Percentiles rank a stretch among this genome's conserved stretches.
These are phyloP conservation scores for Fomitopsis betulina DNA, from an alignment of 1,284 basidiomycete species.

Conservation along the genomic window DNA sequence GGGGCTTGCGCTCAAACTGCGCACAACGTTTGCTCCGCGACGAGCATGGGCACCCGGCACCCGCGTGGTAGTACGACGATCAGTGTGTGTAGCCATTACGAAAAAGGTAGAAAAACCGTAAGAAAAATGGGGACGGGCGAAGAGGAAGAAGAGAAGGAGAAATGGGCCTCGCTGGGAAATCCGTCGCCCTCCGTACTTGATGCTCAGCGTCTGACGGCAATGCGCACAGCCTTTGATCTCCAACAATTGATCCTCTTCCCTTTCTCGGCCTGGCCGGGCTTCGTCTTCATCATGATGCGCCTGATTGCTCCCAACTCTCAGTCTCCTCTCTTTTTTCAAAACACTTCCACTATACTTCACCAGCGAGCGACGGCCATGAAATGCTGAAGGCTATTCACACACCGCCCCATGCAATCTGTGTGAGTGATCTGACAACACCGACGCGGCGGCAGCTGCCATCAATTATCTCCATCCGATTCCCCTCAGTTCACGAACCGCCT, in stretches of 20 bases:
- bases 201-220: background rate
- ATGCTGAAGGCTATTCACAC: background rate
- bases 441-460: no score
- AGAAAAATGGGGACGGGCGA: background rate
- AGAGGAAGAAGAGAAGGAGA: background rate
- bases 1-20: background rate
- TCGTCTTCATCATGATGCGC: background rate
- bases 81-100: background rate
- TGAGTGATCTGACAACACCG: background rate
- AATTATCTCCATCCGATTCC: background rate
- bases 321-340: background rate
- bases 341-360: no score
- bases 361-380: background rate
- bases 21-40: background rate
- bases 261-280: background rate
- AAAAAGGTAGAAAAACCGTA: slow-evolving; percentile 1
- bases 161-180: background rate
- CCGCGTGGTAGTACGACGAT: background rate
- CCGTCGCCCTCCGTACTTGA: background rate
- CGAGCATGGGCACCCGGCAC: background rate
- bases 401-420: background rate
- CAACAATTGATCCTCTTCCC: background rate
- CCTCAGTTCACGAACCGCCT: background rate
- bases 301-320: background rate
- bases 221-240: slow-evolving; percentile 3